These are phyloP conservation scores for Aureobasidium sp. DNA, from an alignment of 2,329 filamentous ascomycete species.

Conservation along the genomic window DNA sequence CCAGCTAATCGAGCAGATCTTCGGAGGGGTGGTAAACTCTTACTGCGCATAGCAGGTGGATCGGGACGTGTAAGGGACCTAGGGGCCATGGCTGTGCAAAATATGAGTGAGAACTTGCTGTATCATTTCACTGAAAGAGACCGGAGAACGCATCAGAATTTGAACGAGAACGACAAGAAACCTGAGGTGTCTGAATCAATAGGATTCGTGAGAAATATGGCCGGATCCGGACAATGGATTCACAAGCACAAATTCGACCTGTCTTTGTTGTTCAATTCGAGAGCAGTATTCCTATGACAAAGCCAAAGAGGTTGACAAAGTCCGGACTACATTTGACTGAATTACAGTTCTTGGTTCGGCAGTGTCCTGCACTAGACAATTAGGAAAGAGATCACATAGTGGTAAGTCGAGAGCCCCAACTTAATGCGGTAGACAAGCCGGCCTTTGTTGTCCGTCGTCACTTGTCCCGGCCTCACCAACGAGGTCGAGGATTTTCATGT, in stretches of 20 bases:
- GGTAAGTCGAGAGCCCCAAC: neutral
- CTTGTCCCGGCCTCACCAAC: neutral
- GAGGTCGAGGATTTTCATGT: neutral
- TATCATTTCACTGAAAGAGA: neutral
- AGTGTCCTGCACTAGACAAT: neutral
- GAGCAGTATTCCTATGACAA: neutral
- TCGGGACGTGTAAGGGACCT: neutral
- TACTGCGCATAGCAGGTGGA: neutral
- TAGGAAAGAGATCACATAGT: neutral
- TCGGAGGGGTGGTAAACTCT: neutral
- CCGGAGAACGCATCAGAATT: no score
- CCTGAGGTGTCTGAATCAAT: no score
- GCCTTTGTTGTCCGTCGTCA: neutral
- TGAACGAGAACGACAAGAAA: no score
- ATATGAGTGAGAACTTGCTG: neutral
- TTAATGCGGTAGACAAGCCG: neutral
- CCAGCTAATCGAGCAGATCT: neutral
- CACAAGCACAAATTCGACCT: neutral
- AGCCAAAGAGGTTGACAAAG: neutral
- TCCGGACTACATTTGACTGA: no score
- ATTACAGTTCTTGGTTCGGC: no score
- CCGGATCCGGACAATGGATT: no score
- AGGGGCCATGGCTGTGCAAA: neutral
- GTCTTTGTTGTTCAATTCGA: neutral
- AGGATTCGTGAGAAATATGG: no score